phyloP scores from a whole-genome alignment of 2,329 filamentous ascomycete species.

The Tolypocladium guangdongense region DNA sequence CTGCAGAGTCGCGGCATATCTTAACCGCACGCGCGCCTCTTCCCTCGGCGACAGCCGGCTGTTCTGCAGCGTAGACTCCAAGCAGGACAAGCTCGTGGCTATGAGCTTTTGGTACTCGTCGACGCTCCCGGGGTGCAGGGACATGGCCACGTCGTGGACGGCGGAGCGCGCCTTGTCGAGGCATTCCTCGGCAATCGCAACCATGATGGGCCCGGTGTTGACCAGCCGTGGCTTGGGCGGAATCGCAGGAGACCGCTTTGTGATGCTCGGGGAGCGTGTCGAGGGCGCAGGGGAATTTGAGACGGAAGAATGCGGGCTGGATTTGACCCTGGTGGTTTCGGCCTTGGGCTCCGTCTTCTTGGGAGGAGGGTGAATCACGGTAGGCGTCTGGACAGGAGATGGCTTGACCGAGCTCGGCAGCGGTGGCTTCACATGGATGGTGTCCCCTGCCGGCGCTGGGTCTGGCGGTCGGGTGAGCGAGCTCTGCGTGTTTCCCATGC shows the following conservation, averaged over 20 bases:
- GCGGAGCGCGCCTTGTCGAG: slow-evolving; percentile 52
- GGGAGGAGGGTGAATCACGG: slow-evolving; percentile 3
- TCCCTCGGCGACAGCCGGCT: slow-evolving; percentile 49
- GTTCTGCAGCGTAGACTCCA: slow-evolving; percentile 57
- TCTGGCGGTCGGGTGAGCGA: slow-evolving; percentile 3
- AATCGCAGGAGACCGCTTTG: slow-evolving; percentile 30
- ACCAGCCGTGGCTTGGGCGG: slow-evolving; percentile 29
- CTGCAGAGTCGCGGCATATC: slow-evolving; percentile 60
- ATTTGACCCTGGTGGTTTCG: slow-evolving; percentile 15
- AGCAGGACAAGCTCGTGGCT: slow-evolving; percentile 59
- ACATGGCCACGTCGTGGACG: slow-evolving; percentile 33
- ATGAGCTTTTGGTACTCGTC: slow-evolving; percentile 63
- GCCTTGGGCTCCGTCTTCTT: slow-evolving; percentile 5
- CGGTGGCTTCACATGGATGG: slow-evolving; percentile 1
- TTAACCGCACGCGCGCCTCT: slow-evolving; percentile 58
- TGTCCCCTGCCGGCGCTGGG: slow-evolving; percentile 4
- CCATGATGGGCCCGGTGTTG: slow-evolving; percentile 48
- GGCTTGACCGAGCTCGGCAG: slow-evolving; percentile 2
- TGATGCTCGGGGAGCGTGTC: slow-evolving; percentile 26
- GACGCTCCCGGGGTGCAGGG: slow-evolving; percentile 29
- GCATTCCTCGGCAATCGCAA: slow-evolving; percentile 68
- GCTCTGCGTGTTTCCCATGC: slow-evolving; percentile 13
- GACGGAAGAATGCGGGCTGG: slow-evolving; percentile 27
- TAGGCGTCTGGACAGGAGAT: slow-evolving; percentile 6
- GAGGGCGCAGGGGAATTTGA: slow-evolving; percentile 30